phyloP scores from a whole-genome alignment of 495 filamentous ascomycete species.

The Neurospora sp. region DNA sequence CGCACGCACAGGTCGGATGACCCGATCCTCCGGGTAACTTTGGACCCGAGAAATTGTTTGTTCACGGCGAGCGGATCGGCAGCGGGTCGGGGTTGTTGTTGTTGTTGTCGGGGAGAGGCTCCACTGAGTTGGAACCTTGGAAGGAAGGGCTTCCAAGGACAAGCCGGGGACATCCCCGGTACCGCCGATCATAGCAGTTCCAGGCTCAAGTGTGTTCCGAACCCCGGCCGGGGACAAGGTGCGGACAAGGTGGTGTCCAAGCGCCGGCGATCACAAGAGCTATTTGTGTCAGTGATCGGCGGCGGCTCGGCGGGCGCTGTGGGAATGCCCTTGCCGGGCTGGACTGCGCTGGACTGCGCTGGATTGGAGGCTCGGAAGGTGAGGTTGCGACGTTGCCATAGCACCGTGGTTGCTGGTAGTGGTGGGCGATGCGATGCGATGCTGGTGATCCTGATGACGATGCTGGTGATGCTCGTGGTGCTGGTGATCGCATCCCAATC shows the following conservation, averaged over 20 bases:
- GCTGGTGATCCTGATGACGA: neutral
- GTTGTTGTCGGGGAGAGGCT: neutral
- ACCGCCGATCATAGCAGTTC: neutral
- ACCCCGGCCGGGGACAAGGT: neutral
- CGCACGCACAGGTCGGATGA: neutral
- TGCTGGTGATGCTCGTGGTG: neutral
- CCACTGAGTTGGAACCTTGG: neutral
- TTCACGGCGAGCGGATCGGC: neutral
- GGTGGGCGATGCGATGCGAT: neutral
- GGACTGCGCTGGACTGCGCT: neutral
- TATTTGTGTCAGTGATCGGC: neutral
- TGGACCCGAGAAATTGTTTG: neutral
- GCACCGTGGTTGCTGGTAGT: neutral
- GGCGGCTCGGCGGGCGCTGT: neutral
- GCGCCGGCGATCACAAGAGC: neutral
- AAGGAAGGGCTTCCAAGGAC: neutral
- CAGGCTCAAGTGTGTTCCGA: neutral
- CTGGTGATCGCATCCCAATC: neutral
- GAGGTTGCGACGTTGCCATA: neutral
- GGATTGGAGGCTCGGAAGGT: neutral
- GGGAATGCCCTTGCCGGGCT: neutral
- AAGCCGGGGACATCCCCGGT: neutral
- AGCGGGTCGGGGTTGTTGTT: neutral
- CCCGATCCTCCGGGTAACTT: neutral
- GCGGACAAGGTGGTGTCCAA: neutral